These are phyloP conservation scores for Pythium rhizo-oryzae DNA, from an alignment of 352 stramenopile genomes.

Conservation along the genomic window DNA sequence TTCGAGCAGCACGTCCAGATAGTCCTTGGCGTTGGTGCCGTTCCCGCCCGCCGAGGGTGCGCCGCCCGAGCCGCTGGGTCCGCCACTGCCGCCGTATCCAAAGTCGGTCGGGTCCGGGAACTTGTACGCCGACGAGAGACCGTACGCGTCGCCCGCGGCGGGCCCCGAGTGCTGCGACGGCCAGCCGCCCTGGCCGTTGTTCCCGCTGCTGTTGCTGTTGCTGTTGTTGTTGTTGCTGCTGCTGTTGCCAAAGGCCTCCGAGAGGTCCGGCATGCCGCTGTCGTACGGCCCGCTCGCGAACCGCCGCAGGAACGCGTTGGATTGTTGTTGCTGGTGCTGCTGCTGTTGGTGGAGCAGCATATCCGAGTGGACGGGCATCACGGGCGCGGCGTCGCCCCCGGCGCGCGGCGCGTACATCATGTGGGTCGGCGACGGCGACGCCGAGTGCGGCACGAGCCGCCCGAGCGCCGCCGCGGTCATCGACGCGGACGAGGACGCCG, in stretches of 20 bases:
- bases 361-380: slow-evolving; percentile 11
- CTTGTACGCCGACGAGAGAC: slow-evolving; percentile 9
- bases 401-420: neutral
- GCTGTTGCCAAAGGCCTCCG: neutral
- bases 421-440: neutral
- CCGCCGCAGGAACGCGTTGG: neutral
- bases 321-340: neutral
- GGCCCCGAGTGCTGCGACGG: neutral
- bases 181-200: neutral
- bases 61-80: neutral
- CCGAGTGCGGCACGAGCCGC: neutral
- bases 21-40: slow-evolving; percentile 37
- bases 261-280: neutral
- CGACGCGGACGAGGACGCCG: neutral
- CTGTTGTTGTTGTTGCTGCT: too few relatives aligned
- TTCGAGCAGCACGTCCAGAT: slow-evolving; percentile 64
- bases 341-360: slow-evolving; percentile 2
- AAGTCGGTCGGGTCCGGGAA: slow-evolving; percentile 1
- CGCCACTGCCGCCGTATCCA: neutral
- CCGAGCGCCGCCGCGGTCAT: neutral
- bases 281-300: neutral
- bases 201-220: too few relatives aligned
- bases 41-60: too few relatives aligned
- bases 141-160: neutral
- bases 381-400: neutral